Base-by-base conservation (phyloP, 1,139 yeast genomes). In the Candida sojae region DNA sequence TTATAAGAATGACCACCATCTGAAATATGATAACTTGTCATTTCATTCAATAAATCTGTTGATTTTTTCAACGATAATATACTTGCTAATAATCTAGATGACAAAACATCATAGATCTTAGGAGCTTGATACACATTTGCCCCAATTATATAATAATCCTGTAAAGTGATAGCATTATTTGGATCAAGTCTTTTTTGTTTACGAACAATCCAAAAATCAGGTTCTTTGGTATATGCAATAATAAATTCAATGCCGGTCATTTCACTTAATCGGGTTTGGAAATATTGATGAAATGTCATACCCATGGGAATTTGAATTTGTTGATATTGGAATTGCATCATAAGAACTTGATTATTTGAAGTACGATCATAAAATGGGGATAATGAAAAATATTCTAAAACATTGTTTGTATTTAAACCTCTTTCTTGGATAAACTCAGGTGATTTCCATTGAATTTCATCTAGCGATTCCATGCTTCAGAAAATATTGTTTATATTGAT, bases 101-200 rank as follows among this genome's bases (percentile, higher is more conserved):
- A 64, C 26, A 75, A 54, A 4, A 75, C 65, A 52, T 73, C 77
- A 56, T 70, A 70, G 10, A 75, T 58, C 50, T 67, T 68, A 3
- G 98, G 98, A 0, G 97, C 88, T 81, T 89, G 95, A 68, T 92
- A 93, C 4, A 93, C 87, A 59, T 90, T 91, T 26, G 96, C 96
- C 4, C 97, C 97, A 36, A 91, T 83, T 40, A 92, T 85, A 64
- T 89, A 92, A 68, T 88, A 93, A 57, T 90, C 95, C 46, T 73
- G 75, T 10, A 89, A 60, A 1, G 84, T 77, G 38, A 77, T 71
- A 0, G 80, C 80, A 28, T 75, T 77, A 4, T 32, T 42, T 5
- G 70, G 71, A 37, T 78, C 72, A 6, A 77, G 57, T 30, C 98
- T 70, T 43, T 81, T 72, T 63, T 92, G 97, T 61, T 91, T 91